Evolutionary conservation across 208 protist species (phyloP).

Genomic region (Leishmania tropica): DNA sequence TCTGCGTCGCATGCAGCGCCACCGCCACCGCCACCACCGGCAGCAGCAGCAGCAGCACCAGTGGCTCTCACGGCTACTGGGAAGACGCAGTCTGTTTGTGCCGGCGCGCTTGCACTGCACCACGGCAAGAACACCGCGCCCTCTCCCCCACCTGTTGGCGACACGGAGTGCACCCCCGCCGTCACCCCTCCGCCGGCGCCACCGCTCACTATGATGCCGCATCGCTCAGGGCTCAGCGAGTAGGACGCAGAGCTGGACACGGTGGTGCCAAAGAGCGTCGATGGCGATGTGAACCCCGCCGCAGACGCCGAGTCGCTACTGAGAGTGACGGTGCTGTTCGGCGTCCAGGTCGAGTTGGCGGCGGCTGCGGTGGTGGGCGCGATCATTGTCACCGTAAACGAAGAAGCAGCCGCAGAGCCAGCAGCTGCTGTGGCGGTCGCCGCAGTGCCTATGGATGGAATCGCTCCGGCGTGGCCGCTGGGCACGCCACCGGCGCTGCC

Average conservation of each 20-base stretch:
- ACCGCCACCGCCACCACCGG: background rate
- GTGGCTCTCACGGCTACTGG: background rate
- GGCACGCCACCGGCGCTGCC: background rate
- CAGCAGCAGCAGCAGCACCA: background rate
- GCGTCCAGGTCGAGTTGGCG: background rate
- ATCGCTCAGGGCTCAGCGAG: background rate
- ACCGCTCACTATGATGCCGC: background rate
- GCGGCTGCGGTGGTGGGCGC: background rate
- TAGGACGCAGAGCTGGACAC: background rate
- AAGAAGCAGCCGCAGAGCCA: background rate
- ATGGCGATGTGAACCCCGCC: background rate
- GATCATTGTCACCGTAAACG: background rate
- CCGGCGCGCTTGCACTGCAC: background rate
- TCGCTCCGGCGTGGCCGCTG: background rate
- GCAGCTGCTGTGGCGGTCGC: background rate
- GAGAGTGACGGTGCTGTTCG: conserved; percentile 12
- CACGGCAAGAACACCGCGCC: background rate
- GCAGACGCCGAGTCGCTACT: conserved; percentile 16
- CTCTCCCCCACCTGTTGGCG: background rate
- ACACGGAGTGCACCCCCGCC: background rate
- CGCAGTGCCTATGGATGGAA: background rate
- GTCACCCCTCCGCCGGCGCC: background rate
- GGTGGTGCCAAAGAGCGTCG: background rate
- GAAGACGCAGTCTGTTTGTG: background rate
- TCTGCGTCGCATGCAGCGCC: background rate